Evolutionary conservation across 176 grass and related monocot species (phyloP), one percentile per base, ranked within the genome.

Genomic region (Carex cristatella): DNA sequence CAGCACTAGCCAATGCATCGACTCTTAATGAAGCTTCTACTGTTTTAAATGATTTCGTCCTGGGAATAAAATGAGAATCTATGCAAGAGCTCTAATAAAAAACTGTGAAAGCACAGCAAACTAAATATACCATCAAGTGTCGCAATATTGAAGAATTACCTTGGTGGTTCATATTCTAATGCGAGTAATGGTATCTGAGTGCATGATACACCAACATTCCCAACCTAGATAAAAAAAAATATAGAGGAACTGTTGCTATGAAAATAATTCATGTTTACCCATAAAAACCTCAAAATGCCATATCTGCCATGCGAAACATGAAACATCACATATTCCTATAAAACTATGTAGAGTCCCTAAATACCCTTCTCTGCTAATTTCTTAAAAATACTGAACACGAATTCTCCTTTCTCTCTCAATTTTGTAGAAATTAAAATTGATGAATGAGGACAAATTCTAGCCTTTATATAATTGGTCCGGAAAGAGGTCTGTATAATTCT

Each of bases 161-260:
- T 95, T 87, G 96, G 93, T 46, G 93, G 93, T 81, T 99, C 96
- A 89, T 99, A 99, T 71, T 95, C 93, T 84, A 95, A 83, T 86
- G 91, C 90, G 78, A 99, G 96, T 90, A 99, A 91, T 57, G 93
- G 96, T 89, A 95, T 95, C 55, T 93, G 86, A 64, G 67, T 86
- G 88, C 90, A 99, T 79, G 90, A 90, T 66, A 94, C 88, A 83
- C 91, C 61, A 28, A 95, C 91, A 85, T 94, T 95, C 19, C 93
- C 91, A 57, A 99, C 96, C 93, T 99, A 91, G 23, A 9, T 23
- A 27, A 16, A 48, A 46, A 18, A 72, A 72, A 72, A 19, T 19
- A 72, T 72, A 72, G 35, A 44, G 9, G 16, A 72, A 72, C 14
- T 46, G 27, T 7, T 19, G 5, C 16, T 72, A 72, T 40, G 10